These are phyloP conservation scores for Hymenoscyphus linearis DNA, from an alignment of 2,329 filamentous ascomycete species.

Conservation along the genomic window DNA sequence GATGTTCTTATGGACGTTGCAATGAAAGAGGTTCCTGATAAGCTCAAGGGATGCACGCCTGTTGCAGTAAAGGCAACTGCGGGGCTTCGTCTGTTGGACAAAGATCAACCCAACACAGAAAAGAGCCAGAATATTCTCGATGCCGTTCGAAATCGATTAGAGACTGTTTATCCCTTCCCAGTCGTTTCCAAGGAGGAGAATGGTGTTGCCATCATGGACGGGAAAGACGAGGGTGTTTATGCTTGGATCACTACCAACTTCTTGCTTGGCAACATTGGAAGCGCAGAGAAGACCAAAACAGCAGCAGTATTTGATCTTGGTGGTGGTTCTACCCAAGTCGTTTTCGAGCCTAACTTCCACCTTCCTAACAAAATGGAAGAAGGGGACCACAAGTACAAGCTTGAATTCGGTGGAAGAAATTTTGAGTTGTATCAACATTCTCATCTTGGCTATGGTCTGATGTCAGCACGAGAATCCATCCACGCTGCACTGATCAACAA, in stretches of 20 bases:
- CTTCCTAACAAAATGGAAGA: constrained; percentile 81
- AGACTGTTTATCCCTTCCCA: constrained; percentile 89
- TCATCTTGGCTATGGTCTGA: constrained; percentile 92
- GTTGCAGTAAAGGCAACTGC: constrained; percentile 98
- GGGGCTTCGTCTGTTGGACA: constrained; percentile 71
- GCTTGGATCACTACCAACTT: constrained; percentile 99
- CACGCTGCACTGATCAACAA: constrained; percentile 71
- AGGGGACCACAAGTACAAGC: constrained; percentile 92
- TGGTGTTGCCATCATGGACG: constrained; percentile 95
- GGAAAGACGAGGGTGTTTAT: constrained; percentile 93
- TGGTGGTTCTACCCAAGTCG: constrained; percentile 95
- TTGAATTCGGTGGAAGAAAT: constrained; percentile 82
- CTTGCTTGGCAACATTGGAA: constrained; percentile 93
- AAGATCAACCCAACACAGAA: constrained; percentile 50
- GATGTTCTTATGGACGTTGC: constrained; percentile 85
- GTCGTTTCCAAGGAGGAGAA: constrained; percentile 80
- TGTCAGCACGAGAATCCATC: constrained; percentile 86
- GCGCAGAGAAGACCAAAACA: constrained; percentile 81
- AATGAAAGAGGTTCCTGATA: constrained; percentile 76
- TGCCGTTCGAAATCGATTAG: constrained; percentile 76
- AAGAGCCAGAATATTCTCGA: constrained; percentile 79
- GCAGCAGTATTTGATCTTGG: constrained; percentile 95
- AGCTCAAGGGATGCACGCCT: constrained; percentile 85
- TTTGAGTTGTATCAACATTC: constrained; percentile 98
- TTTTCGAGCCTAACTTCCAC: constrained; percentile 94